Evolutionary conservation across 495 filamentous ascomycete species (phyloP).

Genomic region (Aspergillus diversus): DNA sequence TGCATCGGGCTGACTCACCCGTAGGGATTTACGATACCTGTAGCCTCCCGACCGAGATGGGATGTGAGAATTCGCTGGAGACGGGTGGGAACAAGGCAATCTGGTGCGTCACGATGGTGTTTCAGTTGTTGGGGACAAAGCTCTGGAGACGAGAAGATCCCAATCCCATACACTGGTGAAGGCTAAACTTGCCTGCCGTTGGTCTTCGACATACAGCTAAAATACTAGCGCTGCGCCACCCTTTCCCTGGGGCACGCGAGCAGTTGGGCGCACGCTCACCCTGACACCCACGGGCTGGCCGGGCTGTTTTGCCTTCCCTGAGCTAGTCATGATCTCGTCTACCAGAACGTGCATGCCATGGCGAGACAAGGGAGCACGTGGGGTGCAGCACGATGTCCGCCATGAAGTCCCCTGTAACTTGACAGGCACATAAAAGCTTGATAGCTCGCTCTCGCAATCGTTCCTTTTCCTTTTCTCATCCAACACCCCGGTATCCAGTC

Average conservation of each 20-base stretch:
- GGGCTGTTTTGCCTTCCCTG: not conserved
- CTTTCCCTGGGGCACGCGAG: not conserved
- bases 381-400: not conserved
- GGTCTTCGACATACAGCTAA: constrained; percentile 1
- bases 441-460: not conserved
- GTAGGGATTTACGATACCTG: too few species aligned
- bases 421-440: constrained; percentile 4
- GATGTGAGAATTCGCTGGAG: too few species aligned
- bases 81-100: too few species aligned
- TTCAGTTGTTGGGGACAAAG: too few species aligned
- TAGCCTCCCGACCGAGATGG: too few species aligned
- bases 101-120: too few species aligned
- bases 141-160: too few species aligned
- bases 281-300: not conserved
- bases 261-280: not conserved
- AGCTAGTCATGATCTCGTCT: not conserved
- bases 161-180: not conserved
- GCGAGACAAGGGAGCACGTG: constrained; percentile 6
- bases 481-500: not conserved
- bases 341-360: not conserved
- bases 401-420: not conserved
- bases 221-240: not conserved
- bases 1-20: too few species aligned
- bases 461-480: not conserved
- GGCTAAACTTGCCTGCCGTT: not conserved